These are phyloP conservation scores for Mycena floridula DNA, from an alignment of 768 basidiomycete genomes.

Conservation along the genomic window DNA sequence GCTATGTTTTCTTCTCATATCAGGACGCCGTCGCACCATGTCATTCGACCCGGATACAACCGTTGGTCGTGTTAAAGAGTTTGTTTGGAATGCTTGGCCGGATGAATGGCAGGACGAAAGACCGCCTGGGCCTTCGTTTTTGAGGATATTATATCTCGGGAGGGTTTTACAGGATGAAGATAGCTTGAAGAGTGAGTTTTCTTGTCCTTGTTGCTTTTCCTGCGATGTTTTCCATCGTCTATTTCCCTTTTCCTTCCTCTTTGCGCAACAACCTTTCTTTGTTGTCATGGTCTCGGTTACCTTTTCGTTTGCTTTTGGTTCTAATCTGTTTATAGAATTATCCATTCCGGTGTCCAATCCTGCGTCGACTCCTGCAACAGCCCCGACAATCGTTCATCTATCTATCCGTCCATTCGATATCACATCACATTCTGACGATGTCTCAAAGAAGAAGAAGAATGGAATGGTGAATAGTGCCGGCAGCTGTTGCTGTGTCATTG, in stretches of 20 bases:
- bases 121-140: slow-evolving; percentile 70
- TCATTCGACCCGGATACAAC: slow-evolving; percentile 71
- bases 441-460: slow-evolving; percentile 48
- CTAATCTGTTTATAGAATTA: neutral
- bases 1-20: slow-evolving; percentile 68
- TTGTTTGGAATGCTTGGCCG: slow-evolving; percentile 85
- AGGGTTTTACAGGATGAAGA: slow-evolving; percentile 84
- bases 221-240: too few relatives aligned
- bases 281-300: too few relatives aligned
- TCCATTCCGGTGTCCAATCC: slow-evolving; percentile 5
- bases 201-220: too few relatives aligned
- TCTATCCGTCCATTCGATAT: slow-evolving; percentile 59
- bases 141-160: slow-evolving; percentile 71
- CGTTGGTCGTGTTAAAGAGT: slow-evolving; percentile 74
- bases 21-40: slow-evolving; percentile 64
- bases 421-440: slow-evolving; percentile 39
- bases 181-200: slow-evolving; percentile 45
- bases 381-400: slow-evolving; percentile 68
- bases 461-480: too few relatives aligned
- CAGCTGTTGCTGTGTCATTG: too few relatives aligned
- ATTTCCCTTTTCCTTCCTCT: too few relatives aligned
- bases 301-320: neutral
- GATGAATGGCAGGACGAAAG: slow-evolving; percentile 74
- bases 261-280: too few relatives aligned
- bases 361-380: slow-evolving; percentile 8